These are phyloP conservation scores for Tricholoma flavovirens DNA, from an alignment of 768 basidiomycete genomes.

Conservation along the genomic window DNA sequence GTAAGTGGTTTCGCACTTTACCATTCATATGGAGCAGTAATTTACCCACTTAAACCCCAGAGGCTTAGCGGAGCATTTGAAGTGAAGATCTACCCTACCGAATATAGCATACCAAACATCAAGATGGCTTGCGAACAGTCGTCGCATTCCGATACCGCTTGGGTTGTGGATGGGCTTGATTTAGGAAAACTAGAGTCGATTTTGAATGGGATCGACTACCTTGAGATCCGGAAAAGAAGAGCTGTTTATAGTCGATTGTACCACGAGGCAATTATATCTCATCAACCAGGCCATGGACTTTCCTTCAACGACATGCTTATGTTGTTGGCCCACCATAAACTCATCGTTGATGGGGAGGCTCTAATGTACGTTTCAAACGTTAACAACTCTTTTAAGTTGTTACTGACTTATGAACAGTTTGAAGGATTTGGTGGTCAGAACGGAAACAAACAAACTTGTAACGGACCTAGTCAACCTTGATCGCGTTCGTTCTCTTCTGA, in stretches of 20 bases:
- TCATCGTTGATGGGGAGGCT: constrained; percentile 86
- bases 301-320: constrained; percentile 88
- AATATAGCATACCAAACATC: constrained; percentile 60
- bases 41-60: constrained; percentile 33
- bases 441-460: constrained; percentile 73
- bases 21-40: not conserved
- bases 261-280: constrained; percentile 78
- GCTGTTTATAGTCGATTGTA: constrained; percentile 71
- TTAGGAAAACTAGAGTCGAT: constrained; percentile 52
- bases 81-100: constrained; percentile 73
- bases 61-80: constrained; percentile 84
- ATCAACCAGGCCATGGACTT: constrained; percentile 71
- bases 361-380: constrained; percentile 56
- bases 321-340: constrained; percentile 83
- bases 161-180: constrained; percentile 51
- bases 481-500: constrained; percentile 74
- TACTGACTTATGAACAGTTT: constrained; percentile 41
- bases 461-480: constrained; percentile 83
- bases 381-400: not conserved
- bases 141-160: constrained; percentile 26
- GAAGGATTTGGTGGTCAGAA: constrained; percentile 72
- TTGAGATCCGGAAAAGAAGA: constrained; percentile 57
- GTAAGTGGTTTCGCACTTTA: constrained; percentile 42
- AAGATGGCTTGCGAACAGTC: constrained; percentile 42
- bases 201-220: constrained; percentile 61